These are phyloP conservation scores for Cladosporium velox DNA, from an alignment of 2,329 filamentous ascomycete genomes.

Conservation along the genomic window DNA sequence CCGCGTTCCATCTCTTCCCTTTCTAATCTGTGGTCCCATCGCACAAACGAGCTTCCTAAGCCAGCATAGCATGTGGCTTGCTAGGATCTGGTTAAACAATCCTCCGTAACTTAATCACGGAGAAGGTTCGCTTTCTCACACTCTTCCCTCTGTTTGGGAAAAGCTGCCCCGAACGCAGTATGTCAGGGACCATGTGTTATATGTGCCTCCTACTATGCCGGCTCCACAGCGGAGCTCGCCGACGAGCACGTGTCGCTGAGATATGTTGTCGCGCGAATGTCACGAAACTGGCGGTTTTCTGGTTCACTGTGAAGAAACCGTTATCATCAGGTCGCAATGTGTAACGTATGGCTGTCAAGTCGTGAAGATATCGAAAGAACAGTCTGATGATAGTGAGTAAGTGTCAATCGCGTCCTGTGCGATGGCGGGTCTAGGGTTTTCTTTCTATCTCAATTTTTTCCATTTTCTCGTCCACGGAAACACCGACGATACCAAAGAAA, in stretches of 20 bases:
- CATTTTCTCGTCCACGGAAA: not conserved
- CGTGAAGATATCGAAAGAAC: not conserved
- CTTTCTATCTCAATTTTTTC: not conserved
- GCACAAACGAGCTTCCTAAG: not conserved
- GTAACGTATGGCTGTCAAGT: not conserved
- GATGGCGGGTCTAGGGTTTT: not conserved
- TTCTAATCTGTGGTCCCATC: not conserved
- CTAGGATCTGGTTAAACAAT: not conserved
- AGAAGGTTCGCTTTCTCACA: not conserved
- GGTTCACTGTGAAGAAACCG: not conserved
- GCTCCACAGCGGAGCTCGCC: slow-evolving; percentile 10
- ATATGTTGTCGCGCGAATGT: not conserved
- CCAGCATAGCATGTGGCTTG: slow-evolving; percentile 8
- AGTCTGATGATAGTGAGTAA: not conserved
- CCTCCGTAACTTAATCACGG: not conserved
- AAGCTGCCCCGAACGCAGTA: not conserved
- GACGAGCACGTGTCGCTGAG: slow-evolving; percentile 3
- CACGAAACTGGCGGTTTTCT: not conserved
- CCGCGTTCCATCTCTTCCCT: not conserved
- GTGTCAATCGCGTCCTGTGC: not conserved
- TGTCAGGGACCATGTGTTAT: not conserved
- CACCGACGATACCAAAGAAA: not conserved
- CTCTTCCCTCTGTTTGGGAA: not conserved
- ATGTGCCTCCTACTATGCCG: not conserved
- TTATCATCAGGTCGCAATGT: not conserved